Percentiles rank a stretch among this genome's conserved stretches.
Conservation (phyloP, 331 rosid species). For the Acacia concinna region DNA sequence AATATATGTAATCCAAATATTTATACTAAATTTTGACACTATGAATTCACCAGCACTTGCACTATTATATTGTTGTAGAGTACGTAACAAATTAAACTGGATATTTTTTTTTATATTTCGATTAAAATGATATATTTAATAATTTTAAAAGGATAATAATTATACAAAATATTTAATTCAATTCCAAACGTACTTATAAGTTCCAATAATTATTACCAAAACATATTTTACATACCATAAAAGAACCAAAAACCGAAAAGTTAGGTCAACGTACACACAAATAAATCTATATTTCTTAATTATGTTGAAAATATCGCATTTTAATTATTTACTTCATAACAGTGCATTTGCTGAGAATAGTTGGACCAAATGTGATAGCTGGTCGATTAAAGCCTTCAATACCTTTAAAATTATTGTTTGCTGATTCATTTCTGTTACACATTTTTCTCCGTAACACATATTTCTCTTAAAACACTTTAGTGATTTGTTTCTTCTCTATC, state of each 20-base stretch:
- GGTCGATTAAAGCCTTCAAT: not conserved
- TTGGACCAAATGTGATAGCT: not conserved
- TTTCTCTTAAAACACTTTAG: not conserved
- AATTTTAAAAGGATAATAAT: not conserved
- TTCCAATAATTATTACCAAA: not conserved
- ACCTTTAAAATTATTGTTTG: not conserved
- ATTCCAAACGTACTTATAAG: not conserved
- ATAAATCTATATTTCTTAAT: not conserved
- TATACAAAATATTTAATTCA: not conserved
- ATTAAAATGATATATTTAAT: not conserved
- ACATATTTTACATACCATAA: not conserved
- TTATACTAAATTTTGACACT: too few relatives aligned
- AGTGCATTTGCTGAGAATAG: not conserved
- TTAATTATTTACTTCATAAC: not conserved
- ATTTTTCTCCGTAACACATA: not conserved
- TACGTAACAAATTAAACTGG: too few relatives aligned
- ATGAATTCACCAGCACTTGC: too few relatives aligned
- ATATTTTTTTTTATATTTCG: too few relatives aligned
- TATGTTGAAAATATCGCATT: not conserved
- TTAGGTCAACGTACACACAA: not conserved
- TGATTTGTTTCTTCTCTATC: not conserved
- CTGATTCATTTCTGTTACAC: not conserved
- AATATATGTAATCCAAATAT: too few relatives aligned
- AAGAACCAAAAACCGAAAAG: not conserved
- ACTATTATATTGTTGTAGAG: too few relatives aligned